These are phyloP conservation scores for Lignosus rhinocerotis DNA, from an alignment of 1,284 basidiomycete genomes.

Conservation along the genomic window DNA sequence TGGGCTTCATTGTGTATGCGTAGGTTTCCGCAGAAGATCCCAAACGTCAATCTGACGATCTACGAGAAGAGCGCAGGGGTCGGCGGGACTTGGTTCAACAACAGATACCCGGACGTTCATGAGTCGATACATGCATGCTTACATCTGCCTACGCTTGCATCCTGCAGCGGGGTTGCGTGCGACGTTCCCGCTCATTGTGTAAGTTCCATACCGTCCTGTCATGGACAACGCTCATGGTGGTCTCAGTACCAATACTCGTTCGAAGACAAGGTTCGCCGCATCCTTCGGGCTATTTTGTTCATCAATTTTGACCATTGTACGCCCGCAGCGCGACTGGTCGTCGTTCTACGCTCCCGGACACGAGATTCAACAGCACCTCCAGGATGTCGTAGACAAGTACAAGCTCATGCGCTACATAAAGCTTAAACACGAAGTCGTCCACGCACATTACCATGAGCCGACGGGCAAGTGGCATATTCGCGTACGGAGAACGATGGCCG, in stretches of 20 bases:
- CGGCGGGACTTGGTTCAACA: slow-evolving; percentile 58
- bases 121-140: too few species aligned
- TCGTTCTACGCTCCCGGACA: slow-evolving; percentile 57
- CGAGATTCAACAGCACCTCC: slow-evolving; percentile 56
- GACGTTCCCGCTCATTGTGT: slow-evolving; percentile 57
- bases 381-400: slow-evolving; percentile 58
- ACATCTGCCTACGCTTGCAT: not conserved
- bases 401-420: slow-evolving; percentile 53
- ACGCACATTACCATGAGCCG: slow-evolving; percentile 50
- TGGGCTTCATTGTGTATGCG: not conserved
- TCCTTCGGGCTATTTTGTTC: not conserved
- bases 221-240: too few species aligned
- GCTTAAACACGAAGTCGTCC: slow-evolving; percentile 51
- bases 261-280: slow-evolving; percentile 43
- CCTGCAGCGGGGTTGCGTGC: slow-evolving; percentile 48
- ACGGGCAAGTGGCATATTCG: slow-evolving; percentile 54
- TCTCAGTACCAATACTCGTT: slow-evolving; percentile 65
- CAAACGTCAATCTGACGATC: slow-evolving; percentile 54
- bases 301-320: not conserved
- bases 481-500: slow-evolving; percentile 33
- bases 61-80: slow-evolving; percentile 60
- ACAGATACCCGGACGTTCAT: slow-evolving; percentile 37
- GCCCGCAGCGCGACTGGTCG: slow-evolving; percentile 52
- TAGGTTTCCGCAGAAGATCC: slow-evolving; percentile 54
- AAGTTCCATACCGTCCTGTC: slow-evolving; percentile 17